Evolutionary conservation across 805 yeast genomes (phyloP).

Genomic region (Candida qinlingensis): DNA sequence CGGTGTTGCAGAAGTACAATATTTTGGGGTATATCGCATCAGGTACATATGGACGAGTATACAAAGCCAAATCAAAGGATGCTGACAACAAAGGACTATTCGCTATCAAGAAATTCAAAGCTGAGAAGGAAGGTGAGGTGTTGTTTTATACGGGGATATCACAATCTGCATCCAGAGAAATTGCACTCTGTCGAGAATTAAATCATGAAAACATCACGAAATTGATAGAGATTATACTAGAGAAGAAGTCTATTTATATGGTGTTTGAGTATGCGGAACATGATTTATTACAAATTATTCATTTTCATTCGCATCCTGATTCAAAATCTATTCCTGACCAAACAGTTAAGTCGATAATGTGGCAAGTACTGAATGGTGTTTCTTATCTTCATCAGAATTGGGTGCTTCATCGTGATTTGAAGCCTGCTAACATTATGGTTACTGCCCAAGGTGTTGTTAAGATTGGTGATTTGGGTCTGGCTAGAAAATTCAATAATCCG

Average conservation of each 20-base stretch:
- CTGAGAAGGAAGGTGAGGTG: conserved; percentile 87
- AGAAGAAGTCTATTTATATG: conserved; percentile 87
- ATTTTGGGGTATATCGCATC: conserved; percentile 96
- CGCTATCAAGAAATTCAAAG: conserved; percentile 94
- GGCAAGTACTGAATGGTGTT: conserved; percentile 92
- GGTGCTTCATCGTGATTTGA: conserved; percentile 92
- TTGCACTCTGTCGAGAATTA: conserved; percentile 89
- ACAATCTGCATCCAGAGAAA: conserved; percentile 93
- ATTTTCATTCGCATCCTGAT: conserved; percentile 89
- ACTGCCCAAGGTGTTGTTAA: conserved; percentile 85
- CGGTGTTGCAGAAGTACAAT: conserved; percentile 80
- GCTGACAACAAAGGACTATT: conserved; percentile 23
- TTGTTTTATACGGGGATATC: conserved; percentile 91
- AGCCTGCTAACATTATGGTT: conserved; percentile 98
- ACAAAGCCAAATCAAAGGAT: conserved; percentile 66
- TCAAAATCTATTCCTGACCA: conserved; percentile 69
- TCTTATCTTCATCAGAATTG: conserved; percentile 91
- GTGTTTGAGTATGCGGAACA: conserved; percentile 96
- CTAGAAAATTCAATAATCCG: conserved; percentile 82
- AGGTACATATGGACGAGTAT: conserved; percentile 94
- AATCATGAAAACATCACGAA: conserved; percentile 74
- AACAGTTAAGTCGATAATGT: conserved; percentile 77
- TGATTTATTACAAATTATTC: conserved; percentile 89
- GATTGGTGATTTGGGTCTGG: conserved; percentile 92
- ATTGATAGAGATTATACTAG: conserved; percentile 77